Evolutionary conservation across 2,329 filamentous ascomycete genomes (phyloP), one percentile per base, ranked within the genome.

Genomic region (Aotearoamyces nothofagi): DNA sequence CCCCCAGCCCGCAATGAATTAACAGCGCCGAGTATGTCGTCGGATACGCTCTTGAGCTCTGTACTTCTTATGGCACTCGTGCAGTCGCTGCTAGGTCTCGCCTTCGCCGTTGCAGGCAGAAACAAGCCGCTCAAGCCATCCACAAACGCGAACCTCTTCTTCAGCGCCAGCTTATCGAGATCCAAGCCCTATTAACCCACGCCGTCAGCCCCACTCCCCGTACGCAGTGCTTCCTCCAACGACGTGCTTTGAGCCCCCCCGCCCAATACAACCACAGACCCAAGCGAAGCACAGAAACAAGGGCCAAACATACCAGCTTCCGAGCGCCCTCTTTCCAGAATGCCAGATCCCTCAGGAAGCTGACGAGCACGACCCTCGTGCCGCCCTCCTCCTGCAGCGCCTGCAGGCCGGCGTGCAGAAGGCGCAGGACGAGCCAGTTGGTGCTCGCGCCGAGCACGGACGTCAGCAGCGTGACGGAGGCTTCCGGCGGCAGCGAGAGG

Each of bases 291-390:
- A 27, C 5, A 13, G n/a, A n/a, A n/a, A n/a, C n/a, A n/a, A n/a
- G n/a, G n/a, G n/a, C n/a, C n/a, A 15, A 15, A 50, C 61, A 39
- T 54, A 81, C 78, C 45, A 83, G 52, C 51, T 75, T 75, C 30
- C 69, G 65, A 2, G 65, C 66, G 27, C 80, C 76, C 3, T 75
- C 68, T 37, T 60, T 72, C 83, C 84, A 94, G 47, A 92, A 92
- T 1, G 66, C 58, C 38, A 66, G 68, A 43, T 87, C 78, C 35
- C 81, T 66, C 53, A 92, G 57, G 54, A 90, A 93, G 56, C 80
- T 92, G 33, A 90, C 72, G 3, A 94, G 60, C 3, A 93, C 61
- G 1, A 94, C 66, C 27, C 58, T 63, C 15, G 51, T 54, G 24
- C 55, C 54, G 8, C 47, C 46, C 9, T 13, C 24, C 31, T 27